Evolutionary conservation across 495 filamentous ascomycete species (phyloP).

Genomic region (Podospora pseudoanserina): DNA sequence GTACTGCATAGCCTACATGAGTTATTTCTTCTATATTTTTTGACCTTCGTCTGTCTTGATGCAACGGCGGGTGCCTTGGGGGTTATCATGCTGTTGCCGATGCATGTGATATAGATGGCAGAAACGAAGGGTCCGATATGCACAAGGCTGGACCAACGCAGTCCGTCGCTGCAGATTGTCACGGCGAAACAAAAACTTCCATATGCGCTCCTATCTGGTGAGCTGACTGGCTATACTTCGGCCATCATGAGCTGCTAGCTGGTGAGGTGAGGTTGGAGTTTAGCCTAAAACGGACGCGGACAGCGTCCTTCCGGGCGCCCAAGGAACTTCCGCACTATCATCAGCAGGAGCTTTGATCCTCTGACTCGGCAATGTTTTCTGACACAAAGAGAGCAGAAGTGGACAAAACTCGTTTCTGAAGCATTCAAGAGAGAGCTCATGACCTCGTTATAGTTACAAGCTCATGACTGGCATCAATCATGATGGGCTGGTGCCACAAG

Average conservation of each 20-base stretch:
- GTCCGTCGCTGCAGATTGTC: neutral
- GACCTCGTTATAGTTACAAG: neutral
- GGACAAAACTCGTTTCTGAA: neutral
- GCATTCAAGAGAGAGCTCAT: neutral
- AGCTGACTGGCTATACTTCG: neutral
- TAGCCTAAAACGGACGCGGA: constrained; percentile 38
- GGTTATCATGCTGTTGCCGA: neutral
- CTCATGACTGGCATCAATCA: neutral
- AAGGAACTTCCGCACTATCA: constrained; percentile 13
- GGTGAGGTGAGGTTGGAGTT: constrained; percentile 10
- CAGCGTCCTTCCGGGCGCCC: constrained; percentile 29
- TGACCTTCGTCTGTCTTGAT: neutral
- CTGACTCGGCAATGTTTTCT: constrained; percentile 3
- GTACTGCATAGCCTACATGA: neutral
- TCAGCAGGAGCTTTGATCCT: constrained; percentile 7
- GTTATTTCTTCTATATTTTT: constrained; percentile 1
- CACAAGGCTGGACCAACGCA: neutral
- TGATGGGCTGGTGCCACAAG: neutral
- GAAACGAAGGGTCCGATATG: neutral
- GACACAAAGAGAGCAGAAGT: neutral
- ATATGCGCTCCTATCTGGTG: neutral
- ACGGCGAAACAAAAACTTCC: neutral
- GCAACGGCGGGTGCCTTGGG: neutral
- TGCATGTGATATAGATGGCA: constrained; percentile 1
- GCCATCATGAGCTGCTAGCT: constrained; percentile 9